A percentile compares a stretch with the other conserved stretches of the same genome.
Conservation (phyloP, 805 yeast species). For the Lipomyces sp. region DNA sequence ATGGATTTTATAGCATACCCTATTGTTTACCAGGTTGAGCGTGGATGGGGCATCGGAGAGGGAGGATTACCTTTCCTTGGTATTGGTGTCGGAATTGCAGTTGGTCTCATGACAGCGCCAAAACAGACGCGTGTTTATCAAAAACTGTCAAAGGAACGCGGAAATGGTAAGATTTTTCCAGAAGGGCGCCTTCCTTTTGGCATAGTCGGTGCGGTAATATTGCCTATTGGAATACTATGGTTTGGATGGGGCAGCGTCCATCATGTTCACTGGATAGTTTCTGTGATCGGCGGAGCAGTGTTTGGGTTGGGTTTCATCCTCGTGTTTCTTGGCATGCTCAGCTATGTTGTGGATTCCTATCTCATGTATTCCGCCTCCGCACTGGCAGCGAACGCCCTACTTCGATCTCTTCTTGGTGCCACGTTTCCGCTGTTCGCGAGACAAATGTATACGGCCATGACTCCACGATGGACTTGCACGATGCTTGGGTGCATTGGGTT, state of each 20-base stretch:
- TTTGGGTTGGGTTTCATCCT: conserved; percentile 59
- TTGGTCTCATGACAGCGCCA: conserved; percentile 52
- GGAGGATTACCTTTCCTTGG: conserved; percentile 61
- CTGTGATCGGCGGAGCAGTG: conserved; percentile 56
- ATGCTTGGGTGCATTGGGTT: conserved; percentile 52
- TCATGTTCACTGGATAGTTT: conserved; percentile 58
- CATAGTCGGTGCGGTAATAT: conserved; percentile 48
- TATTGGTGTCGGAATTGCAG: conserved; percentile 48
- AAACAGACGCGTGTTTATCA: conserved; percentile 42
- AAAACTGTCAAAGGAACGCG: conserved; percentile 41
- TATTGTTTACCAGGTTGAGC: conserved; percentile 54
- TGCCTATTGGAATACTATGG: conserved; percentile 62
- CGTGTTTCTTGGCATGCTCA: conserved; percentile 61
- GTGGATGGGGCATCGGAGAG: conserved; percentile 55
- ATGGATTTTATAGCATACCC: conserved; percentile 62
- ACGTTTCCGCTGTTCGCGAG: conserved; percentile 58
- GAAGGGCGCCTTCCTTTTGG: conserved; percentile 56
- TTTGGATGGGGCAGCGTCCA: conserved; percentile 68
- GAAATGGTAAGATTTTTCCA: conserved; percentile 55
- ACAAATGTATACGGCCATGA: conserved; percentile 49
- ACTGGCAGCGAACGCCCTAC: conserved; percentile 63
- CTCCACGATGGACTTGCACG: conserved; percentile 53
- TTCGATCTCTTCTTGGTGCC: conserved; percentile 63
- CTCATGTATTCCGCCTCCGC: conserved; percentile 64
- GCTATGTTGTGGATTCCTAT: conserved; percentile 67